Base-by-base conservation (phyloP, 352 stramenopile genomes). In the Phytophthora pinifolia region DNA sequence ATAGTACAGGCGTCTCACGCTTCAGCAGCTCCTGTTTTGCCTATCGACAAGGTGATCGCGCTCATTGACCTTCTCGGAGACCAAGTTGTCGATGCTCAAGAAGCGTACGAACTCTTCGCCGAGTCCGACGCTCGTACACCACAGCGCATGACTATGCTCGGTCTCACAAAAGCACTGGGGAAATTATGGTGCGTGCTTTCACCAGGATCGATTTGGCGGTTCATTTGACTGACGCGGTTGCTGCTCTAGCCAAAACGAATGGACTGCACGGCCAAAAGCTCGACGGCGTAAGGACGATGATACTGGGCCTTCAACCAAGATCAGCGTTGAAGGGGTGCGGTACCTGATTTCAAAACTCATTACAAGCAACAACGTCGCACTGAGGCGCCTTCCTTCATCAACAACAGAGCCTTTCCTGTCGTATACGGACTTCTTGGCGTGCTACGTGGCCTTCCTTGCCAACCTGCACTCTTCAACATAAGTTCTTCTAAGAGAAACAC, bases 351-450 rank as follows among this genome's bases (percentile, higher is more conserved):
- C 44, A 7, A 74, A 72, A 2, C 48, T 90, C 2, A 74, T 83
- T 22, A 50, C 52, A 6, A 70, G 51, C 6, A 46, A 59, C 9
- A 65, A 54, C 6, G 46, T 88, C 1, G 61, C 63, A 1, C n/a
- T 79, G 5, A 35, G 15, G 1, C 6, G 31, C 2, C 15, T 86
- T 2, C 80, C 80, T 6, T 29, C 51, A 12, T 47, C 49, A 0
- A 67, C 70, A 2, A 73, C 70, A 3, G 17, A 39, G 0, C 63
- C 74, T 0, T 90, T 81, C 37, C 48, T 88, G 3, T 76, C 58
- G 2, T 90, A 88, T 38, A 90, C 77, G 0, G 80, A 90, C 34
- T 90, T 90, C 20, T 64, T 90, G 7, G 67, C 77, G 0, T 76
- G 61, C 53, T 86, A 76, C 43, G 72, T 88, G 0, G 80, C 77